phyloP scores from a whole-genome alignment of 2,329 filamentous ascomycete genomes.

The Penicillium sp. region DNA sequence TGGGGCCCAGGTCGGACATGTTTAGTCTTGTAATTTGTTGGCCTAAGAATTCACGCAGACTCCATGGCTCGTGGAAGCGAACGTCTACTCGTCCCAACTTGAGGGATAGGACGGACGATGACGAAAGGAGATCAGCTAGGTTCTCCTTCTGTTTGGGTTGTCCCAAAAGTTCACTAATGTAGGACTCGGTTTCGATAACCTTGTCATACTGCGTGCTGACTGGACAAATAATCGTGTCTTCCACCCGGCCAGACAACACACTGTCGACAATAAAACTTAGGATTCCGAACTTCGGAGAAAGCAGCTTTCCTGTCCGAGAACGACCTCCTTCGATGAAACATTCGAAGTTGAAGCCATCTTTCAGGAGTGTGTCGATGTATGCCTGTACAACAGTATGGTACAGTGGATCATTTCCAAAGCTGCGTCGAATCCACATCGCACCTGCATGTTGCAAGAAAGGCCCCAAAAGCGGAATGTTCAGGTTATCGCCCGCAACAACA shows the following conservation, averaged over 20 bases:
- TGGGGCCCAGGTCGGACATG: slow-evolving; percentile 32
- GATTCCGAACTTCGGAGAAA: slow-evolving; percentile 95
- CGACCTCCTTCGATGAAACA: slow-evolving; percentile 97
- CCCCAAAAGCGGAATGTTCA: slow-evolving; percentile 90
- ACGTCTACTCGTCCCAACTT: slow-evolving; percentile 91
- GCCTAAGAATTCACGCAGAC: slow-evolving; percentile 75
- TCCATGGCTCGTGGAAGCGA: slow-evolving; percentile 96
- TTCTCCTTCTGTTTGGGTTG: slow-evolving; percentile 97
- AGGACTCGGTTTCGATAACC: slow-evolving; percentile 96
- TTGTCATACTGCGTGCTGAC: slow-evolving; percentile 99
- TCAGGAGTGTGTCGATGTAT: slow-evolving; percentile 89
- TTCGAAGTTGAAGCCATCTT: slow-evolving; percentile 90
- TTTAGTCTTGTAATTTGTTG: slow-evolving; percentile 66
- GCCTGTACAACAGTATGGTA: slow-evolving; percentile 93
- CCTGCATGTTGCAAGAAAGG: slow-evolving; percentile 92
- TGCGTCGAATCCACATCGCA: slow-evolving; percentile 92
- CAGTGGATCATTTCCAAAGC: slow-evolving; percentile 87
- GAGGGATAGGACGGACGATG: slow-evolving; percentile 83
- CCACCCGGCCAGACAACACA: slow-evolving; percentile 79
- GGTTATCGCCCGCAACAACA: slow-evolving; percentile 91
- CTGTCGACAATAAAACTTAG: slow-evolving; percentile 89
- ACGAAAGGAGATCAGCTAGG: slow-evolving; percentile 80
- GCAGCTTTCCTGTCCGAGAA: slow-evolving; percentile 87
- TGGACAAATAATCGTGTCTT: slow-evolving; percentile 90
- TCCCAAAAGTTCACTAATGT: slow-evolving; percentile 89